Conservation (phyloP, 2,329 filamentous ascomycete genomes). For the Pseudophaeomoniella oleicola region DNA sequence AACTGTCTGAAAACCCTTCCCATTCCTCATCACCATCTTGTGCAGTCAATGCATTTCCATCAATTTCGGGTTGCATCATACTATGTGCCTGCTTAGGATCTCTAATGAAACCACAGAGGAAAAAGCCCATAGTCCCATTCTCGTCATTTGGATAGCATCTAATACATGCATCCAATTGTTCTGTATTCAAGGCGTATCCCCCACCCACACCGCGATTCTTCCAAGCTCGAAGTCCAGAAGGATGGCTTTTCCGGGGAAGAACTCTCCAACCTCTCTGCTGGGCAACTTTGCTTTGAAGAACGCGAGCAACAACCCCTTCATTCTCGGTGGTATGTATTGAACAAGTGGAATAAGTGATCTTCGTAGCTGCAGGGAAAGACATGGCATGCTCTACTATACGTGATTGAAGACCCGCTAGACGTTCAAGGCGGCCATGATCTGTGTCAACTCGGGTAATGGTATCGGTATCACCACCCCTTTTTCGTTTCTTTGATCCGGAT, state of each 20-base stretch:
- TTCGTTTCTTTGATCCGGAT: constrained; percentile 28
- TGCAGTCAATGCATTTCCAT: constrained; percentile 11
- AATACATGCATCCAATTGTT: constrained; percentile 56
- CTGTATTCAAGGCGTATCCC: constrained; percentile 23
- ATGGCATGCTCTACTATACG: constrained; percentile 73
- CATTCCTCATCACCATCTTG: constrained; percentile 25
- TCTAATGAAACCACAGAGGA: constrained; percentile 73
- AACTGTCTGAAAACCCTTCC: constrained; percentile 21
- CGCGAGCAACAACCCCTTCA: constrained; percentile 63
- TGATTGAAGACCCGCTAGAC: constrained; percentile 70
- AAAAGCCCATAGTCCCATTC: constrained; percentile 86
- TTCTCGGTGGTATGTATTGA: constrained; percentile 81
- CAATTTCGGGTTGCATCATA: constrained; percentile 4
- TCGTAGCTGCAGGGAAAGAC: constrained; percentile 57
- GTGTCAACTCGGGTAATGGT: constrained; percentile 36
- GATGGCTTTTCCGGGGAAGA: constrained; percentile 57
- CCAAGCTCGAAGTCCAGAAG: constrained; percentile 64
- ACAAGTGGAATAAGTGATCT: constrained; percentile 87
- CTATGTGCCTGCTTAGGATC: constrained; percentile 29
- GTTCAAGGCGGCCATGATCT: constrained; percentile 50
- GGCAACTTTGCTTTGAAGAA: constrained; percentile 54
- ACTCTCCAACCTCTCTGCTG: constrained; percentile 60
- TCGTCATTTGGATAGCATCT: constrained; percentile 68
- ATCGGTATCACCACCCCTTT: constrained; percentile 14
- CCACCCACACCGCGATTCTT: constrained; percentile 45